These are phyloP conservation scores for Cutaneotrichosporon sp. DNA, from an alignment of 1,284 basidiomycete species.

Conservation along the genomic window DNA sequence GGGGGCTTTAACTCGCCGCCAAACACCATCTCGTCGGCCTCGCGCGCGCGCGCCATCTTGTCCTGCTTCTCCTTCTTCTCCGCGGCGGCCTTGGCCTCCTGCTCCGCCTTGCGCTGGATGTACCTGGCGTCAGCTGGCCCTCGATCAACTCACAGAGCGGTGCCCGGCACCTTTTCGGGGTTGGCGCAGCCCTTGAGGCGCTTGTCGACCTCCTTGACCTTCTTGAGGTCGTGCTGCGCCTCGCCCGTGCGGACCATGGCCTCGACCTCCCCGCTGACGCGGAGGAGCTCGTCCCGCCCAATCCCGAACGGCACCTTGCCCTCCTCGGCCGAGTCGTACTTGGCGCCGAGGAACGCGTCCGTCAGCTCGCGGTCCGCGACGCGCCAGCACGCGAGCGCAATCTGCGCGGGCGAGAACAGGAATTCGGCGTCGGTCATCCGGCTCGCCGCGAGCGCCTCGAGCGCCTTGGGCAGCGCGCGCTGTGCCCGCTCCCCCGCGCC, in stretches of 20 bases:
- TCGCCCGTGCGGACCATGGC: constrained; percentile 63
- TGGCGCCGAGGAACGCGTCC: constrained; percentile 64
- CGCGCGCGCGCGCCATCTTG: constrained; percentile 28
- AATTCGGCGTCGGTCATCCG: constrained; percentile 91
- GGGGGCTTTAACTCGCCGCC: constrained; percentile 22
- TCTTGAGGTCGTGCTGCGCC: constrained; percentile 68
- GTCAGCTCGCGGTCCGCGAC: constrained; percentile 66
- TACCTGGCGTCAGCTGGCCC: constrained; percentile 45
- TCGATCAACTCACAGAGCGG: constrained; percentile 61
- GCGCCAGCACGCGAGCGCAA: constrained; percentile 81
- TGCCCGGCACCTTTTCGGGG: constrained; percentile 87
- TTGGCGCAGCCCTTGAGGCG: constrained; percentile 83
- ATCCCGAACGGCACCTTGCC: constrained; percentile 57
- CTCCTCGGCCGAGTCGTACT: constrained; percentile 43
- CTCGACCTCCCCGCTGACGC: constrained; percentile 61
- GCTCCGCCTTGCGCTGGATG: constrained; percentile 52
- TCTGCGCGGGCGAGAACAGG: constrained; percentile 88
- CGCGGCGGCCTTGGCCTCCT: constrained; percentile 40
- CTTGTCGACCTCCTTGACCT: constrained; percentile 81
- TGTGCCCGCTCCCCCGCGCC: constrained; percentile 26
- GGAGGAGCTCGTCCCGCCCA: constrained; percentile 47
- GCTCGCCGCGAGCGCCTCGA: constrained; percentile 63
- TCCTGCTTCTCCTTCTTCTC: constrained; percentile 42
- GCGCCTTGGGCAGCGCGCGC: constrained; percentile 30
- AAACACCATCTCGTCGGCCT: constrained; percentile 36